A percentile compares a stretch with the other conserved stretches of the same genome.
Conservation (phyloP, 768 basidiomycete genomes). For the Auricularia sp. region DNA sequence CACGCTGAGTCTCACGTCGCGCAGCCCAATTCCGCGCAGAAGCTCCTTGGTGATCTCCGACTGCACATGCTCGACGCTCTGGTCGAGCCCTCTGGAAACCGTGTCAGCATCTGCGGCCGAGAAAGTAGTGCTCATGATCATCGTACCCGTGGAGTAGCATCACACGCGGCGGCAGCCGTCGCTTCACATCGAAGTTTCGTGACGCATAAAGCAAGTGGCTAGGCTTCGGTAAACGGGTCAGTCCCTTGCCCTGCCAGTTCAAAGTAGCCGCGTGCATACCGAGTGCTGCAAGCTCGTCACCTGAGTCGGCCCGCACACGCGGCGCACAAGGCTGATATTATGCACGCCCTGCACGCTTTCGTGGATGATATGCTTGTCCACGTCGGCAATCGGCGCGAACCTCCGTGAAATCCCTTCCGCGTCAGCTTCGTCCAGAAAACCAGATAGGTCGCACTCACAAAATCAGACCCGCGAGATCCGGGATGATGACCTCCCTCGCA, state of each 20-base stretch:
- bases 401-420: neutral
- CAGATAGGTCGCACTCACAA: constrained; percentile 7
- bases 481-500: constrained; percentile 8
- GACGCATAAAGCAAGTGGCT: constrained; percentile 15
- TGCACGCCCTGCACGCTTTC: constrained; percentile 10
- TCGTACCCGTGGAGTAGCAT: constrained; percentile 15
- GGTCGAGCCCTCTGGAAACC: constrained; percentile 12
- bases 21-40: constrained; percentile 13
- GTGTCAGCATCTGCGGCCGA: neutral
- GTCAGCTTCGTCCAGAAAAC: neutral
- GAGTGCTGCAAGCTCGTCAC: constrained; percentile 5
- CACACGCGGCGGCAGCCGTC: constrained; percentile 11
- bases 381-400: constrained; percentile 12
- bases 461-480: constrained; percentile 13
- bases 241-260: too few species aligned
- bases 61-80: constrained; percentile 10
- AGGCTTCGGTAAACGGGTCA: constrained; percentile 7
- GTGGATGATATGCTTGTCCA: constrained; percentile 12
- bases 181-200: constrained; percentile 11
- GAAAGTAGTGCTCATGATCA: too few species aligned
- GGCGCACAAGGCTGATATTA: constrained; percentile 12
- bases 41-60: constrained; percentile 16
- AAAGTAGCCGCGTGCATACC: constrained; percentile 7
- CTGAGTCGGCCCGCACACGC: constrained; percentile 13
- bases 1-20: constrained; percentile 6